These are phyloP conservation scores for Daldinia sp. DNA, from an alignment of 2,329 filamentous ascomycete species.

Conservation along the genomic window DNA sequence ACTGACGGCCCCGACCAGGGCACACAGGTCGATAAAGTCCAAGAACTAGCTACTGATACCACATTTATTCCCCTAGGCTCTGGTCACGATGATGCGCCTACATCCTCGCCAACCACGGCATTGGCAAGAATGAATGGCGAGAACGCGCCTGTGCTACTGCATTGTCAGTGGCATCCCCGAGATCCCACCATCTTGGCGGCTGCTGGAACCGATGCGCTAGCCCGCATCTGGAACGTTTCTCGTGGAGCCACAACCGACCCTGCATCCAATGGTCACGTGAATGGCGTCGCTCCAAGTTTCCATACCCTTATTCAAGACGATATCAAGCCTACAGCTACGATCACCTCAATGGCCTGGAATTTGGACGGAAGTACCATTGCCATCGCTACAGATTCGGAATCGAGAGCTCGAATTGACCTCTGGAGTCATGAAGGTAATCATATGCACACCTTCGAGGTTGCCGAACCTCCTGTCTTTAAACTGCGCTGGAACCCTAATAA, in stretches of 20 bases:
- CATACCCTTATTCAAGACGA: conserved; percentile 66
- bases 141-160: conserved; percentile 71
- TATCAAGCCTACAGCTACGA: conserved; percentile 63
- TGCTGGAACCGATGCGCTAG: conserved; percentile 77
- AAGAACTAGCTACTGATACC: conserved; percentile 70
- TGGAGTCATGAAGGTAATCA: conserved; percentile 66
- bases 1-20: conserved; percentile 73
- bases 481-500: conserved; percentile 71
- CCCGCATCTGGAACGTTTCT: conserved; percentile 74
- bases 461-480: conserved; percentile 72
- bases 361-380: conserved; percentile 68
- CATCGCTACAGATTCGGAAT: conserved; percentile 67
- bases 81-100: conserved; percentile 49
- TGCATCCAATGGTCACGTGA: conserved; percentile 61
- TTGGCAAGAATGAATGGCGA: conserved; percentile 56
- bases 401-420: conserved; percentile 66
- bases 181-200: conserved; percentile 74
- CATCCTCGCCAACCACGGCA: conserved; percentile 54
- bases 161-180: conserved; percentile 76
- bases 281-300: conserved; percentile 56
- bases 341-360: conserved; percentile 72
- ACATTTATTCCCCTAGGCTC: conserved; percentile 68
- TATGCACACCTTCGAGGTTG: conserved; percentile 66
- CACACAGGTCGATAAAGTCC: conserved; percentile 73
- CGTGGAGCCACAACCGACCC: conserved; percentile 63